phyloP scores from a whole-genome alignment of 345 rosid species.

The Eucalyptus polybractea region DNA sequence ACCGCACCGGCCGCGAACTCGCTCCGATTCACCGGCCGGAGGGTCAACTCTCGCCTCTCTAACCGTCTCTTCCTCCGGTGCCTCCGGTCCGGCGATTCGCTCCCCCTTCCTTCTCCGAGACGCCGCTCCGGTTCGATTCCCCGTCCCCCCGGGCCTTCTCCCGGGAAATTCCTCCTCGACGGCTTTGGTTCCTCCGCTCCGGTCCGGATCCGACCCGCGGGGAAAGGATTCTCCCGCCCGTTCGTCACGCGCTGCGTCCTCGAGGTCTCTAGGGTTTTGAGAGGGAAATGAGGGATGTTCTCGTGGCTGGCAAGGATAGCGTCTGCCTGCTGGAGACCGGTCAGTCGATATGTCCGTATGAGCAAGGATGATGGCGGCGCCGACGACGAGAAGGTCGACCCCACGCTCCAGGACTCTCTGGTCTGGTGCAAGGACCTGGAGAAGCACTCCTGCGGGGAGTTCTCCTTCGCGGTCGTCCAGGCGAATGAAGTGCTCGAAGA shows the following conservation, averaged over 20 bases:
- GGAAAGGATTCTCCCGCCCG: neutral
- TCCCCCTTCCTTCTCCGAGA: neutral
- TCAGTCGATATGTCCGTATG: constrained; percentile 76
- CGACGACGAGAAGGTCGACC: constrained; percentile 7
- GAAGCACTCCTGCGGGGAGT: constrained; percentile 67
- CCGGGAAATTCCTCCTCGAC: neutral
- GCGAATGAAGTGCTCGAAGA: constrained; percentile 85
- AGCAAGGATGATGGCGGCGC: constrained; percentile 30
- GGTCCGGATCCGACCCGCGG: neutral
- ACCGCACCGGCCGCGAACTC: neutral
- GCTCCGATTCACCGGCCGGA: neutral
- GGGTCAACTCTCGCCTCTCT: neutral
- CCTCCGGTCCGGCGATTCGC: neutral
- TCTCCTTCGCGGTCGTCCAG: constrained; percentile 78
- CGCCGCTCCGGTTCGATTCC: neutral
- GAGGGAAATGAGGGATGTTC: constrained; percentile 87
- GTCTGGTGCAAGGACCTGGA: constrained; percentile 81
- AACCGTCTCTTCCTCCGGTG: neutral
- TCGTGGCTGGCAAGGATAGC: constrained; percentile 67
- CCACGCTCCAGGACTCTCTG: constrained; percentile 26
- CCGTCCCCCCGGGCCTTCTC: neutral
- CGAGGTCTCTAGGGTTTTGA: neutral
- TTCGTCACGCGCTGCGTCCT: neutral
- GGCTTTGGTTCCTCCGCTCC: neutral
- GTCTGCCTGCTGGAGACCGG: constrained; percentile 67